Percentiles rank a stretch among this genome's conserved stretches.
Evolutionary conservation across 192 early-diverging fungal genomes (phyloP).

Genomic region (Helicostylum pulchrum): DNA sequence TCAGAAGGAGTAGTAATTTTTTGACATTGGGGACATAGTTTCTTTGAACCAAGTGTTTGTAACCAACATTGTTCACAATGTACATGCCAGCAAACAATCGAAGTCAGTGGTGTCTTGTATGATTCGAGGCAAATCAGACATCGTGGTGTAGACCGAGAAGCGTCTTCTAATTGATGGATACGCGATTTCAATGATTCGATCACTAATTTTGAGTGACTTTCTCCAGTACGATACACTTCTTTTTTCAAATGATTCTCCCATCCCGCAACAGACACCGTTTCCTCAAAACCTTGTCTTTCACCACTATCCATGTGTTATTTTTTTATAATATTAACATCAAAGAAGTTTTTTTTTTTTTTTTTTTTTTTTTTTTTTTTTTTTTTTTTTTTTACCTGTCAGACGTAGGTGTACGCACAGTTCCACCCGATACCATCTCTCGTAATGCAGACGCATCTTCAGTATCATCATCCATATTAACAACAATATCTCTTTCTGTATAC

Average conservation of each 20-base stretch:
- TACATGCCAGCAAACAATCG: constrained; percentile 90
- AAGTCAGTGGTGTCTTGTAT: constrained; percentile 67
- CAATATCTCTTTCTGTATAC: constrained; percentile 70
- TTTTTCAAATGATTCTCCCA: constrained; percentile 17
- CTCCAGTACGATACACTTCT: not conserved
- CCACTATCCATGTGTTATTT: not conserved
- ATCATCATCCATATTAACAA: constrained; percentile 37
- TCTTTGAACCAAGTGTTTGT: constrained; percentile 77
- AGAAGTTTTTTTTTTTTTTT: not conserved
- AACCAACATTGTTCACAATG: constrained; percentile 91
- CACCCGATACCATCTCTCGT: constrained; percentile 39
- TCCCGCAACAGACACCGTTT: constrained; percentile 27
- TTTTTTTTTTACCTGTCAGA: not conserved
- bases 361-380: not conserved
- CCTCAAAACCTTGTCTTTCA: constrained; percentile 19
- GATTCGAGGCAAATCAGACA: constrained; percentile 82
- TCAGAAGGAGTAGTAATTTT: constrained; percentile 81
- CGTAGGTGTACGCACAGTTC: constrained; percentile 17
- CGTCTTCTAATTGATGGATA: constrained; percentile 59
- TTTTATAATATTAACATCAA: no score
- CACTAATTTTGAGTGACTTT: constrained; percentile 53
- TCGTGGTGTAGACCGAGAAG: constrained; percentile 45
- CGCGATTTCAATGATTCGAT: constrained; percentile 77
- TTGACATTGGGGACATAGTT: constrained; percentile 87
- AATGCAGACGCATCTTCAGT: constrained; percentile 38